Percentiles rank a stretch among this genome's conserved stretches.
Conservation (phyloP, 1,139 yeast species). For the Meyerozyma carpophila region DNA sequence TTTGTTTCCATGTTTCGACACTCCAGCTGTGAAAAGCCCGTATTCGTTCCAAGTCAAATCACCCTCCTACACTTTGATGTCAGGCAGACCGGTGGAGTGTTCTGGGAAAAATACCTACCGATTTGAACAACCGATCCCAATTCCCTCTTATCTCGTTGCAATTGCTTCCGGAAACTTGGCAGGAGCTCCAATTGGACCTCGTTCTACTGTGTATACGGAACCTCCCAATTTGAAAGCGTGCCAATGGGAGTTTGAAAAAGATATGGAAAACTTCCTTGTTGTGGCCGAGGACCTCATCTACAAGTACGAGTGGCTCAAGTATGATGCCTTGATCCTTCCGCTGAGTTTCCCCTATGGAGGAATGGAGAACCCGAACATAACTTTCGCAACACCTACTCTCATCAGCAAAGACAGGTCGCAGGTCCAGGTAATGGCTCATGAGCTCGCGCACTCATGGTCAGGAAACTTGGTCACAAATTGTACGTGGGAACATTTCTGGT, state of each 20-base stretch:
- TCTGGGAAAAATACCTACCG: slow-evolving; percentile 10
- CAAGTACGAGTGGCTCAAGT: slow-evolving; percentile 30
- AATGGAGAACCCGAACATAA: slow-evolving; percentile 36
- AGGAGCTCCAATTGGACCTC: slow-evolving; percentile 28
- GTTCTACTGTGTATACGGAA: slow-evolving; percentile 30
- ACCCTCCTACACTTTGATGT: slow-evolving; percentile 29
- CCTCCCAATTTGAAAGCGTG: slow-evolving; percentile 20
- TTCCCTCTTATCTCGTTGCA: slow-evolving; percentile 32
- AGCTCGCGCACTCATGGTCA: slow-evolving; percentile 35
- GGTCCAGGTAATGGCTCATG: slow-evolving; percentile 33
- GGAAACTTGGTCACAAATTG: slow-evolving; percentile 34
- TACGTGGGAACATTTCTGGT: slow-evolving; percentile 37
- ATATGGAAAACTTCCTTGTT: slow-evolving; percentile 30
- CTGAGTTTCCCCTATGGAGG: slow-evolving; percentile 36
- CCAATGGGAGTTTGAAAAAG: slow-evolving; percentile 34
- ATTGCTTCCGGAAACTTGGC: slow-evolving; percentile 30
- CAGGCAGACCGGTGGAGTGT: slow-evolving; percentile 24
- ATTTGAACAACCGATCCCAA: slow-evolving; percentile 31
- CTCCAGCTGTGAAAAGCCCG: slow-evolving; percentile 34
- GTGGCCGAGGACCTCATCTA: slow-evolving; percentile 30
- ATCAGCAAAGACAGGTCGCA: slow-evolving; percentile 31
- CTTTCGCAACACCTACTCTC: slow-evolving; percentile 33
- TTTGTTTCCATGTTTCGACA: slow-evolving; percentile 40
- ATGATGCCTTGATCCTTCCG: slow-evolving; percentile 30
- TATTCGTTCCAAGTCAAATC: slow-evolving; percentile 27